Conservation (phyloP, 1,284 basidiomycete species). For the Phellopilus nigrolimitatus region DNA sequence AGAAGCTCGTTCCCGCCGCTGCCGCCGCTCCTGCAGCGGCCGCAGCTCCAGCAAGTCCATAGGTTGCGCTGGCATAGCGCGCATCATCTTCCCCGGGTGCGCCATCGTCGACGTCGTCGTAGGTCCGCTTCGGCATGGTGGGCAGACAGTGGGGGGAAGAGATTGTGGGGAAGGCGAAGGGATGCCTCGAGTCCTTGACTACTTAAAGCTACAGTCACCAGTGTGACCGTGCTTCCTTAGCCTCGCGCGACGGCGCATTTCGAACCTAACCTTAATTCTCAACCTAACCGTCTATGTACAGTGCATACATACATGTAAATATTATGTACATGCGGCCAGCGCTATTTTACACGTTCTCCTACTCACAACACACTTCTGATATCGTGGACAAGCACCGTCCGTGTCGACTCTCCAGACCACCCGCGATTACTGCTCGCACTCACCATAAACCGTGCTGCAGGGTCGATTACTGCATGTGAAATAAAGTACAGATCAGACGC, state of each 20-base stretch:
- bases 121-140: slow-evolving; percentile 16
- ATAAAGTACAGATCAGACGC: slow-evolving; percentile 24
- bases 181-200: neutral
- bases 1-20: neutral
- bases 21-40: neutral
- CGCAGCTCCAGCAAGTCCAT: neutral
- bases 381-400: slow-evolving; percentile 87
- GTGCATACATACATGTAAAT: neutral
- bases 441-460: slow-evolving; percentile 79
- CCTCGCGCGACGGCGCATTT: neutral
- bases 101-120: slow-evolving; percentile 15
- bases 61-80: slow-evolving; percentile 15
- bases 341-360: neutral
- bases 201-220: neutral
- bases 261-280: slow-evolving; percentile 9
- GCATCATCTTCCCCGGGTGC: slow-evolving; percentile 19
- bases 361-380: slow-evolving; percentile 49
- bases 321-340: slow-evolving; percentile 1
- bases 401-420: slow-evolving; percentile 89
- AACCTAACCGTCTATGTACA: neutral
- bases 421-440: slow-evolving; percentile 93
- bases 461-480: slow-evolving; percentile 71
- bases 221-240: too few species aligned
- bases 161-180: neutral
- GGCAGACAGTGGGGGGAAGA: neutral